Base-by-base conservation (phyloP, 352 stramenopile genomes). In the Phytopythium litorale region DNA sequence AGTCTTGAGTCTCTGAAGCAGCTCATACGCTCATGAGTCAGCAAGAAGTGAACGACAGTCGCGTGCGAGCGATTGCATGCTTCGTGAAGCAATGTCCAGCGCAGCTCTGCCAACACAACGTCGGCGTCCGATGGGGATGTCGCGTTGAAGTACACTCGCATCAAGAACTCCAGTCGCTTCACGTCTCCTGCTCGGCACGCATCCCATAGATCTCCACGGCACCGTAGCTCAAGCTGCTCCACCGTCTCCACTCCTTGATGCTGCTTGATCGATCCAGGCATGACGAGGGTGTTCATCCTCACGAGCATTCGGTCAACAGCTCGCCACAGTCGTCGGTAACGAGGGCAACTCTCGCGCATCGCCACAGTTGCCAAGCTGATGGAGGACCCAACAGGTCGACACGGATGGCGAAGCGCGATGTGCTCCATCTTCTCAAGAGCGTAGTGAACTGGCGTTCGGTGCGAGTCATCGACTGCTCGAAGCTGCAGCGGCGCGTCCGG, bases 1-100 rank as follows among this genome's bases (percentile, higher is more conserved):
- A 72, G 12, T 6, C 23, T 21, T 3, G 49, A 68, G 43, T 11
- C 52, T 70, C 4, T 64, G 65, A n/a, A 81, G 49, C 32, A 37
- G 19, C 30, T 12, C 19, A 58, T 12, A n/a, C n/a, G 30, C 5
- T 46, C 18, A 11, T 58, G 4, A 19, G 52, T 46, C 32, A 58
- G n/a, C 15, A 87, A 51, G 50, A 65, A 83, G 56, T 64, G 42
- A 0, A 76, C 58, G 55, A 76, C 30, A 13, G 38, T 13, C 6
- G 76, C 3, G 4, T 81, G 69, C 12, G 64, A 46, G 8, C 51
- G 56, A 45, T 73, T 64, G 56, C 78, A 87, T 0, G 79, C 81
- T 67, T 91, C 79, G 38, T 89, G 81, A 8, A 91, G 59, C n/a
- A 88, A 48, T 18, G 81, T 78, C 28, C 67, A 60, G 28, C 64